Conservation (phyloP, 495 filamentous ascomycete species). For the Penicillium steckii region DNA sequence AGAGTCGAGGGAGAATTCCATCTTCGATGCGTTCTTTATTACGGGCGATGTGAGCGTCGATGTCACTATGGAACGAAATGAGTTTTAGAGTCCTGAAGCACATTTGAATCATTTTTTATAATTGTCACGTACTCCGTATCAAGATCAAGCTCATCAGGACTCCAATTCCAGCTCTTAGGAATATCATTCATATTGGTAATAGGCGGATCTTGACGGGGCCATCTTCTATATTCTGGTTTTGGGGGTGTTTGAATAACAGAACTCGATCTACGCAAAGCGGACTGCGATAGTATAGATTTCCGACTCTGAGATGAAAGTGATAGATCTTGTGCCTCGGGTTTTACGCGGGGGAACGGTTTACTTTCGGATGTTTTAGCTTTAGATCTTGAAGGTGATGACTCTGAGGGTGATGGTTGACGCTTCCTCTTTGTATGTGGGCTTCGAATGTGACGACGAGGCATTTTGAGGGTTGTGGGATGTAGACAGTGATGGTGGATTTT, state of each 20-base stretch:
- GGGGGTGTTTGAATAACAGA: neutral
- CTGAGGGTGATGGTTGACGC: too few species aligned
- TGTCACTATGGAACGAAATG: neutral
- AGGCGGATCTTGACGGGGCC: neutral
- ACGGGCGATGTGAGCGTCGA: neutral
- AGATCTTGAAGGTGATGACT: too few species aligned
- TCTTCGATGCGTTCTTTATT: neutral
- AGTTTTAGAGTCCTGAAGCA: too few species aligned
- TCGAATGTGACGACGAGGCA: too few species aligned
- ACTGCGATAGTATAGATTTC: neutral
- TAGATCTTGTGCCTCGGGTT: too few species aligned
- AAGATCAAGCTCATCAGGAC: neutral
- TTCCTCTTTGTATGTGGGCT: too few species aligned
- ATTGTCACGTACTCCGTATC: neutral
- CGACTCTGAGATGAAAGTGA: neutral
- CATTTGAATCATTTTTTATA: too few species aligned
- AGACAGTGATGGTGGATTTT: too few species aligned
- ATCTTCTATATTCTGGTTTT: neutral
- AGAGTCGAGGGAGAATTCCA: neutral
- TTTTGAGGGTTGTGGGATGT: too few species aligned
- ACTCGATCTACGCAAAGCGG: neutral
- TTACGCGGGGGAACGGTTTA: too few species aligned
- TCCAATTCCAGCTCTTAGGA: neutral
- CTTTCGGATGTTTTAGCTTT: too few species aligned
- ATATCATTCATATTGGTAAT: neutral